These are phyloP conservation scores for Penstemon newberryi DNA, from an alignment of 257 asterid species.

Conservation along the genomic window DNA sequence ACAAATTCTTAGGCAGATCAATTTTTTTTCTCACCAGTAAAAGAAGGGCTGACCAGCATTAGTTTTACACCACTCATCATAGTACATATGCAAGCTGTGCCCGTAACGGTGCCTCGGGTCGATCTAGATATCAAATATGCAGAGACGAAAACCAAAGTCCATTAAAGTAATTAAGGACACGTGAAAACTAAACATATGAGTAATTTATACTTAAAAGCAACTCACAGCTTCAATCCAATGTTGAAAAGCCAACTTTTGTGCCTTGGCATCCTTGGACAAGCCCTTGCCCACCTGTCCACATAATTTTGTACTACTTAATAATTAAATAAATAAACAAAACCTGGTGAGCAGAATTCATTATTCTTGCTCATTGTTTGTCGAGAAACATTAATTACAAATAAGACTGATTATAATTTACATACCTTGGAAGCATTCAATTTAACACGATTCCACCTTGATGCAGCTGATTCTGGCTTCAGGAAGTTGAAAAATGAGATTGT, in stretches of 20 bases:
- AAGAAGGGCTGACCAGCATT: constrained; percentile 91
- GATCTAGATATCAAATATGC: constrained; percentile 48
- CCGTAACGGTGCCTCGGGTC: constrained; percentile 98
- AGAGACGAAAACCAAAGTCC: constrained; percentile 20
- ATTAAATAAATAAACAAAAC: constrained; percentile 25
- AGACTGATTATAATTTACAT: not conserved
- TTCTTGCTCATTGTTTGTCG: not conserved
- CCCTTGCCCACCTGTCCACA: constrained; percentile 90
- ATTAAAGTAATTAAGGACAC: not conserved
- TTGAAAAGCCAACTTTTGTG: constrained; percentile 87
- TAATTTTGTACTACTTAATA: constrained; percentile 3
- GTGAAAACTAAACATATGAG: not conserved
- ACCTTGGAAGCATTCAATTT: constrained; percentile 84
- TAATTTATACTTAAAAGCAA: not conserved
- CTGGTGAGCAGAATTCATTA: constrained; percentile 18
- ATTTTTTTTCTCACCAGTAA: constrained; percentile 64
- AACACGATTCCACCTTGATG: constrained; percentile 83
- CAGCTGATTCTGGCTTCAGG: constrained; percentile 75
- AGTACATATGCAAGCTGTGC: constrained; percentile 75
- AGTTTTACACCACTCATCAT: constrained; percentile 77
- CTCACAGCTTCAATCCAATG: constrained; percentile 99
- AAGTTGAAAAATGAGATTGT: constrained; percentile 83
- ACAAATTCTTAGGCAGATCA: constrained; percentile 14
- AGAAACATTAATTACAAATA: not conserved
- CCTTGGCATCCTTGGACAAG: constrained; percentile 69